Base-by-base conservation (phyloP, 2,329 filamentous ascomycete genomes). In the Alternaria arbusti region DNA sequence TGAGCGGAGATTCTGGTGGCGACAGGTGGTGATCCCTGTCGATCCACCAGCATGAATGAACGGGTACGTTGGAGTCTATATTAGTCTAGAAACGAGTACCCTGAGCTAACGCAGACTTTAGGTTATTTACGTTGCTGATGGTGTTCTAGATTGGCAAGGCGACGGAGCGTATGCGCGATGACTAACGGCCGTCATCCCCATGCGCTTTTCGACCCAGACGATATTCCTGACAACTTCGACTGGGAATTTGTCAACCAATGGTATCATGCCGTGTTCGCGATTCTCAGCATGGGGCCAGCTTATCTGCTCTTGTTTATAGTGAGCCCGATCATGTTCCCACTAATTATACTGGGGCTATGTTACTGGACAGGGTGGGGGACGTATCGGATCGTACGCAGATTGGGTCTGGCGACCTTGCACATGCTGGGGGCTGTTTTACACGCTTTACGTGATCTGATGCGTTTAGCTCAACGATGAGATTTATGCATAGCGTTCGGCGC, bases 1-100 rank as follows among this genome's bases (percentile, higher is more conserved):
- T 73, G 61, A 65, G 70, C n/a, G 65, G 68, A 13, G 63, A 65
- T 11, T 45, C 60, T 47, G 67, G 68, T 44, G 58, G 65, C 40
- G 55, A 47, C 58, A 59, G 57, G 61, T 61, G 61, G 61, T 64
- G 58, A 61, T 54, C 46, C 40, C 32, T 59, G 12, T 45, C 36
- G 23, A 46, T 2, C 12, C 8, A 40, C 36, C 36, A 40, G 36
- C 36, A 17, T 10, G n/a, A 40, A 40, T 40, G 8, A 40, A 17
- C 9, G 36, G 36, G 36, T 40, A 40, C 9, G 36, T 17, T 5
- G 5, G 36, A 40, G 36, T 40, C 36, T n/a, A 5, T 1, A 40
- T 17, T 40, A 6, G 36, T 40, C 4, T 17, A 11, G 36, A 40
- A 40, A 40, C n/a, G 36, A 40, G 11, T 1, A 11, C 3, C 36